A percentile compares a stretch with the other conserved stretches of the same genome.
Conservation (phyloP, 352 stramenopile species). For the Phytophthora tubulina region DNA sequence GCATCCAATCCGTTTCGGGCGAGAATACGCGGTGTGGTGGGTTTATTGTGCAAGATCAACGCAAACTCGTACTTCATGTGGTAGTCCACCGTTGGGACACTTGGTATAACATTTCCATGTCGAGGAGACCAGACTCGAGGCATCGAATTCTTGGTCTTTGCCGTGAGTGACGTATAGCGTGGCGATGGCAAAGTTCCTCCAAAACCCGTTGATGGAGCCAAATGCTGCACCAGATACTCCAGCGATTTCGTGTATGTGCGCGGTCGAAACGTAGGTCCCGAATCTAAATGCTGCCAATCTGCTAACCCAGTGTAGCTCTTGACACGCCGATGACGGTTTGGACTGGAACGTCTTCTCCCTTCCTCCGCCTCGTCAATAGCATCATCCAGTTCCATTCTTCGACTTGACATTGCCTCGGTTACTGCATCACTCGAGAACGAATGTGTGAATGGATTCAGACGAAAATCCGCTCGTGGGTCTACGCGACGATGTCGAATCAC, state of each 20-base stretch:
- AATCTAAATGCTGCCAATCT: constrained; percentile 39
- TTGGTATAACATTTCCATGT: constrained; percentile 51
- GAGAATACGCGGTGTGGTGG: constrained; percentile 77
- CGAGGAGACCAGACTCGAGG: constrained; percentile 82
- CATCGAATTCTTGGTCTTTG: constrained; percentile 51
- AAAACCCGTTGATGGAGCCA: constrained; percentile 58
- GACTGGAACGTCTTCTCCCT: constrained; percentile 10
- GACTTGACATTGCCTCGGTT: constrained; percentile 56
- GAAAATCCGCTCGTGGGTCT: constrained; percentile 32
- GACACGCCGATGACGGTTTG: constrained; percentile 50
- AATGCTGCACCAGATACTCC: constrained; percentile 82
- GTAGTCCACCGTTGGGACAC: constrained; percentile 52
- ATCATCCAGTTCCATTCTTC: constrained; percentile 46
- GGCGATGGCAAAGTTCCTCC: constrained; percentile 41
- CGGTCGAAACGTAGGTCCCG: constrained; percentile 43
- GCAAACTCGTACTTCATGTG: constrained; percentile 89
- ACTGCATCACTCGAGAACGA: constrained; percentile 41
- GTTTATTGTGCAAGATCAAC: constrained; percentile 86
- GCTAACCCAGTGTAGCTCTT: constrained; percentile 60
- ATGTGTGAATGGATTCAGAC: constrained; percentile 35
- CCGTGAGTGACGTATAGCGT: constrained; percentile 53
- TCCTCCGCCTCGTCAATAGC: constrained; percentile 25
- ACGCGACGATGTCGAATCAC: constrained; percentile 38
- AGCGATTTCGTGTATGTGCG: constrained; percentile 85
- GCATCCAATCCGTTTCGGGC: constrained; percentile 80